These are phyloP conservation scores for Fusarium neocosmosporiellum DNA, from an alignment of 2,329 filamentous ascomycete genomes.

Conservation along the genomic window DNA sequence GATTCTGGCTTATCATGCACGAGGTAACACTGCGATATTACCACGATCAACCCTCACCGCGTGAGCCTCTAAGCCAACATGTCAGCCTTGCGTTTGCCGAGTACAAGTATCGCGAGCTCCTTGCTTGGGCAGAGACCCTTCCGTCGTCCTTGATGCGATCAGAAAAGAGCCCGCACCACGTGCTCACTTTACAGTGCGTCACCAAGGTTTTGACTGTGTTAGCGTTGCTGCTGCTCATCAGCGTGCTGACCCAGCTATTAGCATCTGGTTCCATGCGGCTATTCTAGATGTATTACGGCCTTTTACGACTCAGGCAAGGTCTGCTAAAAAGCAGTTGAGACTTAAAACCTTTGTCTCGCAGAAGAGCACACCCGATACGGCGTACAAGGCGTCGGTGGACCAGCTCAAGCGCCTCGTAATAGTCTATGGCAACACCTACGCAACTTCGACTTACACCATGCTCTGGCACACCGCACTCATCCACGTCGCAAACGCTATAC, in stretches of 20 bases:
- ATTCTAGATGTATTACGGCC: slow-evolving; percentile 52
- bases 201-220: background rate
- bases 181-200: slow-evolving; percentile 52
- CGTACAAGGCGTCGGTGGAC: slow-evolving; percentile 49
- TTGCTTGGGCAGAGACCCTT: slow-evolving; percentile 51
- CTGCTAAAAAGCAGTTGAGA: slow-evolving; percentile 2
- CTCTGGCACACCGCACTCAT: slow-evolving; percentile 56
- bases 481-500: slow-evolving; percentile 53
- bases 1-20: slow-evolving; percentile 53
- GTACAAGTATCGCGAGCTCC: slow-evolving; percentile 52
- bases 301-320: slow-evolving; percentile 20
- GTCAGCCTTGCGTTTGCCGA: slow-evolving; percentile 46
- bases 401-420: slow-evolving; percentile 54
- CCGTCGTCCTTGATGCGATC: slow-evolving; percentile 40
- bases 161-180: slow-evolving; percentile 47
- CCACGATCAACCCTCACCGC: slow-evolving; percentile 17
- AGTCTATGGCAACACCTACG: slow-evolving; percentile 49
- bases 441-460: slow-evolving; percentile 50
- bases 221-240: no score
- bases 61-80: slow-evolving; percentile 7
- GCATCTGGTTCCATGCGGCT: slow-evolving; percentile 54
- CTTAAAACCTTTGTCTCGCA: slow-evolving; percentile 46
- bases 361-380: slow-evolving; percentile 43
- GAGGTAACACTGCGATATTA: slow-evolving; percentile 46
- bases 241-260: slow-evolving; percentile 22